Conservation (phyloP, 768 basidiomycete species). For the Lepiota subincarnata region DNA sequence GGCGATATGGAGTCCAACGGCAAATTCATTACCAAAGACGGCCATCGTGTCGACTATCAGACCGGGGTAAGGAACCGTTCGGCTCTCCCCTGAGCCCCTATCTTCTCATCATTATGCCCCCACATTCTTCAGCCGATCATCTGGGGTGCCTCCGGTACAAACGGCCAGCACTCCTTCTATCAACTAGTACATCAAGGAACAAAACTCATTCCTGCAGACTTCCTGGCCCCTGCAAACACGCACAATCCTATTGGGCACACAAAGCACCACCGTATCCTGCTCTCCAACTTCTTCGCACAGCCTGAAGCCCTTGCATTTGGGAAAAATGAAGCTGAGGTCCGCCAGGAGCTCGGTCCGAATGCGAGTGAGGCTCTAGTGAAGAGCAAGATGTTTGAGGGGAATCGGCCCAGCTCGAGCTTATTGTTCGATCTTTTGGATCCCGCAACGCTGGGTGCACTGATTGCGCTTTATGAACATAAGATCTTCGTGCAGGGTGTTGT, state of each 20-base stretch:
- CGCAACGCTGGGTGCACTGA: constrained; percentile 82
- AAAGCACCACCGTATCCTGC: constrained; percentile 94
- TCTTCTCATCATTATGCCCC: background rate
- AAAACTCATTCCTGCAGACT: constrained; percentile 88
- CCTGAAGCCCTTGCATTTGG: constrained; percentile 98
- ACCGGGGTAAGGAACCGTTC: constrained; percentile 68
- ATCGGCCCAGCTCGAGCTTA: constrained; percentile 94
- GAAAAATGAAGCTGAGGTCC: constrained; percentile 89
- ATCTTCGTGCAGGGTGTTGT: constrained; percentile 96
- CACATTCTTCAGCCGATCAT: constrained; percentile 74
- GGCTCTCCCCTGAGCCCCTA: background rate
- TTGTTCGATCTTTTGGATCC: constrained; percentile 93
- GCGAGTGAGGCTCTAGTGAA: constrained; percentile 86
- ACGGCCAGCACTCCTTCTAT: constrained; percentile 99
- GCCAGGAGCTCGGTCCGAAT: constrained; percentile 57
- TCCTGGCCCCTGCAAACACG: constrained; percentile 83
- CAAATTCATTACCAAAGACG: constrained; percentile 92
- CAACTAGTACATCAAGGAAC: constrained; percentile 95
- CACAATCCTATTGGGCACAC: constrained; percentile 86
- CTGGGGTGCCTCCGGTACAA: constrained; percentile 98
- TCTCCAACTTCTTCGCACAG: constrained; percentile 98
- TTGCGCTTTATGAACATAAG: constrained; percentile 97
- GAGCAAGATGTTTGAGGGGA: constrained; percentile 98
- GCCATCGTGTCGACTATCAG: constrained; percentile 90
- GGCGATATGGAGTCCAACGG: constrained; percentile 99